phyloP scores from a whole-genome alignment of 148 eudicot species.

The Limonium bicolor region DNA sequence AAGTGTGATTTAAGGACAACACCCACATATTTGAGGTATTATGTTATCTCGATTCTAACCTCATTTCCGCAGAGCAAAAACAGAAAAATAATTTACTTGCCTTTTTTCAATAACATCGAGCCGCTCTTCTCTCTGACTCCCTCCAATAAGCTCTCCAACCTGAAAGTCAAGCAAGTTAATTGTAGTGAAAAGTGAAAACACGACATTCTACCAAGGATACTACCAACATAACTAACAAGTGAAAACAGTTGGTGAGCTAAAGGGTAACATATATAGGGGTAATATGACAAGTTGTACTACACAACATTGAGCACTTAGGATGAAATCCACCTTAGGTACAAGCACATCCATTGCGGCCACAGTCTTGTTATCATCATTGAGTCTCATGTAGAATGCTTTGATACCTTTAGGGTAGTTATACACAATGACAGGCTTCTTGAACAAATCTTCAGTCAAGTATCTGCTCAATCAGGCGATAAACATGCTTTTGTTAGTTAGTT shows the following conservation, averaged over 20 bases:
- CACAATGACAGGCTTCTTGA: conserved; percentile 73
- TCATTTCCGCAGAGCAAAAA: too few species aligned
- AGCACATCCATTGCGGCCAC: conserved; percentile 99
- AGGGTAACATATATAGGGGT: too few species aligned
- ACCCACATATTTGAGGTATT: too few species aligned
- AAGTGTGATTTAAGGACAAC: too few species aligned
- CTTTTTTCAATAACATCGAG: conserved; percentile 60
- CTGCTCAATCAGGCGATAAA: conserved; percentile 18
- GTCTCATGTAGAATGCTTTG: conserved; percentile 96
- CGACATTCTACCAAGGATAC: too few species aligned
- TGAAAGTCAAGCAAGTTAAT: conserved; percentile 13
- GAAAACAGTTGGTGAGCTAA: too few species aligned
- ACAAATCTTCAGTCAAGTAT: conserved; percentile 69
- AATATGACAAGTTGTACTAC: too few species aligned
- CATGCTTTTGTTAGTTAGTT: not conserved
- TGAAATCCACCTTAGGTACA: conserved; percentile 68
- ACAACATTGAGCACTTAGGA: too few species aligned
- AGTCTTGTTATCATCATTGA: conserved; percentile 77
- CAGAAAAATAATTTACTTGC: conserved; percentile 10
- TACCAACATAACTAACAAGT: not conserved
- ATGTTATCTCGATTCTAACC: too few species aligned
- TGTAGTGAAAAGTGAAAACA: too few species aligned
- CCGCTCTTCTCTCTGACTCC: conserved; percentile 97
- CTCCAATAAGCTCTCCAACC: conserved; percentile 97
- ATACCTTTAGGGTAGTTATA: conserved; percentile 92